phyloP scores from a whole-genome alignment of 1,284 basidiomycete genomes.

The Sparassis latifolia region DNA sequence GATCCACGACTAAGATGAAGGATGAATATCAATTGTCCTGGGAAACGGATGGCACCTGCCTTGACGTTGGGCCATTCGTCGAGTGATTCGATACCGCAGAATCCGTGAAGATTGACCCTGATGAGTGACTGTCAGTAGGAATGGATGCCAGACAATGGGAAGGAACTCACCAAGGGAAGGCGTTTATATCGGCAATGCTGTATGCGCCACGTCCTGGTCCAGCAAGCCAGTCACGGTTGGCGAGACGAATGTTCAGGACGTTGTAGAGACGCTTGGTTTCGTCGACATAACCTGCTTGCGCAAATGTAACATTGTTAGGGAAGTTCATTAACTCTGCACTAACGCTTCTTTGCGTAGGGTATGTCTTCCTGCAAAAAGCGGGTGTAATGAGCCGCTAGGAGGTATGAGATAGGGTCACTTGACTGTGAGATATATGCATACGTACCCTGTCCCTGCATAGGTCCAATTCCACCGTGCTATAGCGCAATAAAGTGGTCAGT shows the following conservation, averaged over 20 bases:
- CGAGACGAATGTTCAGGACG: conserved; percentile 66
- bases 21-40: conserved; percentile 12
- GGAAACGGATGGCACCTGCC: not conserved
- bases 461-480: conserved; percentile 60
- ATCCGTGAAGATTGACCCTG: not conserved
- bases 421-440: not conserved
- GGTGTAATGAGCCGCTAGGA: conserved; percentile 45
- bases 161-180: conserved; percentile 39
- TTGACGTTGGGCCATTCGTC: conserved; percentile 28
- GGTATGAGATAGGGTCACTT: not conserved
- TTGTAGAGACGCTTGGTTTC: conserved; percentile 74
- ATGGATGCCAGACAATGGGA: not conserved
- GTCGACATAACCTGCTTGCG: conserved; percentile 50
- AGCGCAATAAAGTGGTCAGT: not conserved
- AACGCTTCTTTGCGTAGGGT: conserved; percentile 54
- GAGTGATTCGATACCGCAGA: conserved; percentile 25
- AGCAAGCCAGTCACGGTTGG: conserved; percentile 58
- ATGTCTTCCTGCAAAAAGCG: conserved; percentile 50
- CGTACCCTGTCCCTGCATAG: conserved; percentile 62
- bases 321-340: too few species aligned
- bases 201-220: conserved; percentile 60
- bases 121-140: not conserved
- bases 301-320: conserved; percentile 16
- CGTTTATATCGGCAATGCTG: conserved; percentile 62
- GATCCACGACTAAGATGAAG: conserved; percentile 38